A percentile compares a stretch with the other conserved stretches of the same genome.
phyloP scores from a whole-genome alignment of 768 basidiomycete species.

The Rubroboletus pulcherrimus region DNA sequence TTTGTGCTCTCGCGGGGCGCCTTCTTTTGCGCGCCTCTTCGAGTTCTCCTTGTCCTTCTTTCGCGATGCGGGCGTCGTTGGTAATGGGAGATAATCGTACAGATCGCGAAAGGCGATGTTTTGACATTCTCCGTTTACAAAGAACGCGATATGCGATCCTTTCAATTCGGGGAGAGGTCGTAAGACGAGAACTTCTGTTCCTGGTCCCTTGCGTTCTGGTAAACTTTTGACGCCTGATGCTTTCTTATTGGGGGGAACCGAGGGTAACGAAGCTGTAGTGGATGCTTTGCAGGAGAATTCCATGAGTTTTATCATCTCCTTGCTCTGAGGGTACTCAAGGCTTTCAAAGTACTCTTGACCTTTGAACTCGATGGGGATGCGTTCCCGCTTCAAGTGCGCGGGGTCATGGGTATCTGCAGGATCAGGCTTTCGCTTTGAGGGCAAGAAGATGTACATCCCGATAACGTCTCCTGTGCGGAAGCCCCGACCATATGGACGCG shows the following conservation, averaged over 20 bases:
- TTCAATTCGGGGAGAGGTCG: constrained; percentile 67
- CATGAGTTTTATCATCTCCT: constrained; percentile 90
- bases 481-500: constrained; percentile 67
- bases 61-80: constrained; percentile 53
- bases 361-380: constrained; percentile 92
- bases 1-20: constrained; percentile 63
- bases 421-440: constrained; percentile 56
- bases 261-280: constrained; percentile 52
- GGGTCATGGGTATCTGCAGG: constrained; percentile 72
- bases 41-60: constrained; percentile 54
- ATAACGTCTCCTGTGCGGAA: constrained; percentile 85
- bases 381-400: constrained; percentile 79
- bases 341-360: constrained; percentile 97
- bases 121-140: constrained; percentile 85
- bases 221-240: constrained; percentile 63
- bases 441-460: constrained; percentile 91
- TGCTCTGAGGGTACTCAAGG: constrained; percentile 80
- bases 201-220: constrained; percentile 49
- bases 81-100: constrained; percentile 86
- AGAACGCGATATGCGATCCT: constrained; percentile 80
- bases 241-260: constrained; percentile 56
- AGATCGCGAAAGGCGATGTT: constrained; percentile 83
- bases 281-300: constrained; percentile 65
- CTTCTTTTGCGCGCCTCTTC: constrained; percentile 59
- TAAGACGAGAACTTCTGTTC: constrained; percentile 38